A percentile compares a stretch with the other conserved stretches of the same genome.
These are phyloP conservation scores for Gossypium trilobum DNA, from an alignment of 441 rosid species.

Conservation along the genomic window DNA sequence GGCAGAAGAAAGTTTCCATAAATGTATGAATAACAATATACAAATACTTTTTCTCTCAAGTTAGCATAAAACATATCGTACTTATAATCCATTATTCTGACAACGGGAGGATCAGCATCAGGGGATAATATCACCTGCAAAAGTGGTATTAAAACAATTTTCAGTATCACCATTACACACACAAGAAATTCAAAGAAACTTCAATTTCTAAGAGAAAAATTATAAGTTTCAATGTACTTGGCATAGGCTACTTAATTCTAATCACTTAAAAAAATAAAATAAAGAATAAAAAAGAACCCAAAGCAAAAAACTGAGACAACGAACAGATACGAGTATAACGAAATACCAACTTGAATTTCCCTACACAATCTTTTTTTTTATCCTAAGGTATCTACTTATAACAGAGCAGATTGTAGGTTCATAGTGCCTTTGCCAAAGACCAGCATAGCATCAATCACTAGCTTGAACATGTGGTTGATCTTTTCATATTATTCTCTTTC, in stretches of 20 bases:
- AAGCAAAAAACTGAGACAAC: background rate
- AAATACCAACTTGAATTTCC: background rate
- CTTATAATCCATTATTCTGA: slow-evolving; percentile 86
- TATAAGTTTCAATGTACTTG: background rate
- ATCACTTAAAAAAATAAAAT: background rate
- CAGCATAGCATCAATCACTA: background rate
- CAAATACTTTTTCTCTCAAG: background rate
- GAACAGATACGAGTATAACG: background rate
- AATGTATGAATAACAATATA: background rate
- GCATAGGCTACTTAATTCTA: background rate
- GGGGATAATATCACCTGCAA: slow-evolving; percentile 77
- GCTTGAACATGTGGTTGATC: background rate
- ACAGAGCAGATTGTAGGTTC: background rate
- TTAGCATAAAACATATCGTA: slow-evolving; percentile 20
- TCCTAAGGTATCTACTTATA: background rate
- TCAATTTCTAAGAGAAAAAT: background rate
- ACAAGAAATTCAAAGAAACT: background rate
- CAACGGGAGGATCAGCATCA: slow-evolving; percentile 90
- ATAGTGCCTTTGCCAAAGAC: background rate
- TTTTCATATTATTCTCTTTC: background rate
- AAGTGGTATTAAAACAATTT: slow-evolving; percentile 13
- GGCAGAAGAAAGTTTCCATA: background rate
- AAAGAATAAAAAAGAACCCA: background rate
- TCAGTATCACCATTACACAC: background rate
- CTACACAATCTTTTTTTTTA: background rate